These are phyloP conservation scores for Breynia disticha DNA, from an alignment of 441 rosid genomes.

Conservation along the genomic window DNA sequence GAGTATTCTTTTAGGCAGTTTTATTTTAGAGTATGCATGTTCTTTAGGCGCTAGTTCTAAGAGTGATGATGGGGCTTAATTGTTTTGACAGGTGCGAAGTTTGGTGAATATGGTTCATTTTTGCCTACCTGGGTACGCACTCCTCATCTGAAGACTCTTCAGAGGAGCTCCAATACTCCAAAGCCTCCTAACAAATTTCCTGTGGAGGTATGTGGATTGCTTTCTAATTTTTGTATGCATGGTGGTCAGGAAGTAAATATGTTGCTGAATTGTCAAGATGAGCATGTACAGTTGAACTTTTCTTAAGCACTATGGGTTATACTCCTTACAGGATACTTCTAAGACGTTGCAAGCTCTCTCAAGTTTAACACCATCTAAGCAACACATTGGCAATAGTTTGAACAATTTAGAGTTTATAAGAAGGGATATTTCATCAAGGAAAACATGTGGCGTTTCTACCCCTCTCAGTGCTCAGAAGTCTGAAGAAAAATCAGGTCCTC, in stretches of 20 bases:
- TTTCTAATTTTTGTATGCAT: slow-evolving; percentile 9
- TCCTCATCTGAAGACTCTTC: slow-evolving; percentile 22
- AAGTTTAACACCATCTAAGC: slow-evolving; percentile 14
- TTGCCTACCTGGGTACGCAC: slow-evolving; percentile 36
- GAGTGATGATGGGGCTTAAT: slow-evolving; percentile 13
- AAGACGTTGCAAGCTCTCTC: slow-evolving; percentile 27
- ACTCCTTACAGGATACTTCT: slow-evolving; percentile 30
- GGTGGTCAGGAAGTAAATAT: slow-evolving; percentile 8
- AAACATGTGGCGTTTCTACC: slow-evolving; percentile 20
- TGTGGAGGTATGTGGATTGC: slow-evolving; percentile 25
- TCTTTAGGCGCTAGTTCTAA: neutral
- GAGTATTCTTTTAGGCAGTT: no score
- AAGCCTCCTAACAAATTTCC: slow-evolving; percentile 30
- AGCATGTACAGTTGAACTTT: slow-evolving; percentile 9
- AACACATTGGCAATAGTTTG: slow-evolving; percentile 7
- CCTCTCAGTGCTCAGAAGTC: slow-evolving; percentile 15
- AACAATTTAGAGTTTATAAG: slow-evolving; percentile 18
- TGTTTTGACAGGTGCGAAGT: slow-evolving; percentile 43
- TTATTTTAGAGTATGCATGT: neutral
- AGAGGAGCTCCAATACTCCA: slow-evolving; percentile 10
- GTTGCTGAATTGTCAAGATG: slow-evolving; percentile 9
- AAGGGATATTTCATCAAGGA: slow-evolving; percentile 26
- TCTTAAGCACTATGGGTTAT: slow-evolving; percentile 23
- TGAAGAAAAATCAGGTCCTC: slow-evolving; percentile 17
- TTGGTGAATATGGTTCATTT: slow-evolving; percentile 51